phyloP scores from a whole-genome alignment of 202 grass and related monocot species.

The Schoenoplectus tabernaemontani region DNA sequence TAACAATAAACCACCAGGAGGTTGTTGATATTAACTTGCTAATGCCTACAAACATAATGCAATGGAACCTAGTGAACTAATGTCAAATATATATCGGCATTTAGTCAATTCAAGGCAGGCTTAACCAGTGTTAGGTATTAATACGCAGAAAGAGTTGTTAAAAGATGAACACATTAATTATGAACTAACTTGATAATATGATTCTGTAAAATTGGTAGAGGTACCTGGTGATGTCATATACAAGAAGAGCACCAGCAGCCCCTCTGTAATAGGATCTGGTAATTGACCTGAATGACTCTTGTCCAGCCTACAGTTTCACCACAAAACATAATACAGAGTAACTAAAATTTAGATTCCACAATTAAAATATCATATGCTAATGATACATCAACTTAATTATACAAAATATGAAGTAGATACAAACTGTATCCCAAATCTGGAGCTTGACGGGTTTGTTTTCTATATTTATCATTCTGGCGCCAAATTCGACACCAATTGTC shows the following conservation, averaged over 20 bases:
- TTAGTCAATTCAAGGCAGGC: not conserved
- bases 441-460: conserved; percentile 80
- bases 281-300: conserved; percentile 96
- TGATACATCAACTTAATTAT: not conserved
- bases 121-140: not conserved
- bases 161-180: not conserved
- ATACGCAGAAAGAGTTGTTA: not conserved
- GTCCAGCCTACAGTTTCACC: conserved; percentile 53
- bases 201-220: not conserved
- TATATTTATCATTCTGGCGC: conserved; percentile 68
- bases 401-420: not conserved
- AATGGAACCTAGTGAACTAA: not conserved
- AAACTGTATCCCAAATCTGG: conserved; percentile 88
- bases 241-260: conserved; percentile 80
- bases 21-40: not conserved
- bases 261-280: conserved; percentile 95
- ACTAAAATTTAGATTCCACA: not conserved
- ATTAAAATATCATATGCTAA: not conserved
- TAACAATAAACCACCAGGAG: not conserved
- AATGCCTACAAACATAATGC: not conserved
- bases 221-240: conserved; percentile 95
- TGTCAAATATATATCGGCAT: not conserved
- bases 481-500: conserved; percentile 89
- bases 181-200: not conserved
- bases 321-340: conserved; percentile 7